phyloP scores from a whole-genome alignment of 306 rosid genomes.

The Comarum palustre region DNA sequence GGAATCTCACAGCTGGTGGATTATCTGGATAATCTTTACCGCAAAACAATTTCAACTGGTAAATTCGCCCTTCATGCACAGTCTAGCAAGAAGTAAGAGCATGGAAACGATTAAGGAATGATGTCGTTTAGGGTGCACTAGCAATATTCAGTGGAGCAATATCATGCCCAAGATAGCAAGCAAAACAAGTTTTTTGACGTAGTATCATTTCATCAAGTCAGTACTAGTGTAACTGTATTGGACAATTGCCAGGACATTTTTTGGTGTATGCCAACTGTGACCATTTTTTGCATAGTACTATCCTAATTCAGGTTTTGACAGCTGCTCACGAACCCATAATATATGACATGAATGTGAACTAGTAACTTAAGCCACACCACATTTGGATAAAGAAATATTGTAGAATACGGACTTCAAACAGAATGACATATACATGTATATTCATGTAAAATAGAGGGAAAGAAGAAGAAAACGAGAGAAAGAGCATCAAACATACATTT shows the following conservation, averaged over 20 bases:
- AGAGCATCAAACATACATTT: conserved; percentile 50
- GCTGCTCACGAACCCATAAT: neutral
- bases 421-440: neutral
- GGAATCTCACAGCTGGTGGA: conserved; percentile 93
- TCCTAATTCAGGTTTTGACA: neutral
- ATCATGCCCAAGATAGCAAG: neutral
- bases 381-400: neutral
- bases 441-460: neutral
- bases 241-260: neutral
- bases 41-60: conserved; percentile 87
- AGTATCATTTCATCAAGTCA: neutral
- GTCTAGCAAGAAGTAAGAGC: conserved; percentile 54
- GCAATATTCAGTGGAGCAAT: neutral
- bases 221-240: conserved; percentile 5
- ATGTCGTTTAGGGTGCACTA: neutral
- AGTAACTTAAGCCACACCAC: neutral
- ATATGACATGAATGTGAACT: neutral
- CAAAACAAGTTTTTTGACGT: neutral
- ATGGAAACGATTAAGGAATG: conserved; percentile 14
- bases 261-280: neutral
- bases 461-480: conserved; percentile 9
- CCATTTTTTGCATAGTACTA: neutral
- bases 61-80: conserved; percentile 91
- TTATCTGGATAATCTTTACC: conserved; percentile 89
- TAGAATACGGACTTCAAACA: neutral